Evolutionary conservation across 78 protist genomes (phyloP), one percentile per base, ranked within the genome.

Genomic region (Dictyostelium firmibasis): DNA sequence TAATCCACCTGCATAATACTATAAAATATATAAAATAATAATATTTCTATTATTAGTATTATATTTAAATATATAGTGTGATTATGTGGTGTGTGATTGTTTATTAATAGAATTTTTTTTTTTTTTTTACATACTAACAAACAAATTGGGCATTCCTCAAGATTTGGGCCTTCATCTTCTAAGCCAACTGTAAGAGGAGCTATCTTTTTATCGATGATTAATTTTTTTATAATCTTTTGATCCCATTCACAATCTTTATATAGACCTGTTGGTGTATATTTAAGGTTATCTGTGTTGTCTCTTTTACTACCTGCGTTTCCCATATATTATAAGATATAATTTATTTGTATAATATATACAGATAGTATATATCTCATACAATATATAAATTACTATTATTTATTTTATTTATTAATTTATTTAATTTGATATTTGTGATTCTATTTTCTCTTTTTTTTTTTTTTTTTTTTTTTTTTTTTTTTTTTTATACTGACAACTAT

Each of bases 211-310:
- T 89, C 94, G 4, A 81, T 13, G 8, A 89, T 81, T 50, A 89
- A 36, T 18, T 70, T 89, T 77, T 84, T 78, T 16, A 89, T 67
- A 13, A 70, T 33, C 50, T 89, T 89, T 41, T 74, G 83, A 69
- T 89, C 94, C 94, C 94, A 89, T 69, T 89, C 94, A 70, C 94
- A 89, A 31, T 89, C 94, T 35, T 89, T 89, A 47, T 89, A 89
- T 31, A 89, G 53, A 29, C 94, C 94, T 14, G 74, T 50, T 72
- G 85, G 79, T 9, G 25, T 27, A 41, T 41, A 77, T 77, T 62
- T 14, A n/a, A 35, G 27, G 18, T 67, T 67, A 77, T 77, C 83
- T 11, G 31, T 35, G 31, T 43, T 77, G 25, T 77, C 83, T 77
- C 62, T 77, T 77, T 77, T 77, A 77, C 83, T 77, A 33, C 83